Conservation (phyloP, 2,329 filamentous ascomycete species). For the Blastomyces parvus region DNA sequence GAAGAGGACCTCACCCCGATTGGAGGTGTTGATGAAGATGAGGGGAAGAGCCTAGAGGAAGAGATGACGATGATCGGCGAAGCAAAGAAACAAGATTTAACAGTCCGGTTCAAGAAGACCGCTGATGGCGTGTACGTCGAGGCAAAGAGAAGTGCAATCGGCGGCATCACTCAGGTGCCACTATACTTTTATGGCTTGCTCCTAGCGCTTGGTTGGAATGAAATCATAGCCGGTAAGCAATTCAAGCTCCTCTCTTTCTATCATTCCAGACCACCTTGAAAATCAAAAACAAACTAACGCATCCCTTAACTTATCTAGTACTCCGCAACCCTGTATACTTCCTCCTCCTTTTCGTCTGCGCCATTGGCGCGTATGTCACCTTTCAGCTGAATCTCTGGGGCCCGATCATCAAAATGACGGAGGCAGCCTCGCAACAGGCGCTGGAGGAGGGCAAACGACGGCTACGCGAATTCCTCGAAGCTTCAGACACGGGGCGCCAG, state of each 20-base stretch:
- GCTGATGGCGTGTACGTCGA: constrained; percentile 97
- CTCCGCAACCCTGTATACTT: constrained; percentile 91
- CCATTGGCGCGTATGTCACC: constrained; percentile 72
- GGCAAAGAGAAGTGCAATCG: constrained; percentile 92
- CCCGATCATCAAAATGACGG: constrained; percentile 89
- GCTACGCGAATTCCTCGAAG: constrained; percentile 80
- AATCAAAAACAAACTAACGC: not conserved
- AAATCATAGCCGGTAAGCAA: constrained; percentile 81
- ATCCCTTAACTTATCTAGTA: constrained; percentile 46
- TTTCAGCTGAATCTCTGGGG: constrained; percentile 93
- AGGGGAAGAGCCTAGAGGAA: constrained; percentile 87
- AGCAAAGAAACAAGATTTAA: constrained; percentile 79
- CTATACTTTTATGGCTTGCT: constrained; percentile 89
- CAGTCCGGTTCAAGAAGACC: constrained; percentile 94
- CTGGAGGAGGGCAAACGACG: constrained; percentile 86
- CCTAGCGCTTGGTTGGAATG: constrained; percentile 94
- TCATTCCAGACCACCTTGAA: not conserved
- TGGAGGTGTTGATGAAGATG: constrained; percentile 87
- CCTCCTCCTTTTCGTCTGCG: constrained; percentile 69
- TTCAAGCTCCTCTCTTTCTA: not conserved
- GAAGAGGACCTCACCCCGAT: constrained; percentile 85
- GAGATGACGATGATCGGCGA: constrained; percentile 94
- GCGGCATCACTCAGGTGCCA: constrained; percentile 86
- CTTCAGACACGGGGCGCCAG: constrained; percentile 72
- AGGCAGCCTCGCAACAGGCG: constrained; percentile 77